These are phyloP conservation scores for Euptelea pleiosperma DNA, from an alignment of 164 flowering plant genomes.

Conservation along the genomic window DNA sequence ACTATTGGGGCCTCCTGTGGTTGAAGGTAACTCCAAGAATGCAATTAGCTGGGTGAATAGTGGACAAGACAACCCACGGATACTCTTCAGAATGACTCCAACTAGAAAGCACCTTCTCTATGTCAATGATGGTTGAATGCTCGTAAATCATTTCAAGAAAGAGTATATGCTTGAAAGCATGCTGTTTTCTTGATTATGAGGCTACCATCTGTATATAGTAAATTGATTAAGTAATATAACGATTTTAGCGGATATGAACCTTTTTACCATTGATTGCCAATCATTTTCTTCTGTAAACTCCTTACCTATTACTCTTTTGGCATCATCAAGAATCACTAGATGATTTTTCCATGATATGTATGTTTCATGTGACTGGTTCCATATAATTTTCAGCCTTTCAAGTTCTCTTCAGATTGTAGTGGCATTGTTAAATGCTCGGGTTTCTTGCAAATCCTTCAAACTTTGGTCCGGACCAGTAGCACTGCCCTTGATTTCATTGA, in stretches of 20 bases:
- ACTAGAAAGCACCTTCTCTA: neutral
- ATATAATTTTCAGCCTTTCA: constrained; percentile 10
- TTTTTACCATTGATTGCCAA: too few species aligned
- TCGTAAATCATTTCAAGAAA: neutral
- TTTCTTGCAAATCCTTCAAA: constrained; percentile 66
- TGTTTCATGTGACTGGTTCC: constrained; percentile 6
- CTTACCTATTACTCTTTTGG: neutral
- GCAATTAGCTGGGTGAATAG: too few species aligned
- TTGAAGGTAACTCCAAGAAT: too few species aligned
- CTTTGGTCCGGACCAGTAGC: constrained; percentile 56
- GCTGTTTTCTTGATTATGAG: neutral
- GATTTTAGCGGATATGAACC: too few species aligned
- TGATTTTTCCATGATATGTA: neutral
- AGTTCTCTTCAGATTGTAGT: constrained; percentile 51
- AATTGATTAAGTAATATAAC: too few species aligned
- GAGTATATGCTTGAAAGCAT: neutral
- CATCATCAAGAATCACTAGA: neutral
- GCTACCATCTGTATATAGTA: neutral
- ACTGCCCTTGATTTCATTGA: constrained; percentile 56
- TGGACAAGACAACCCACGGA: too few species aligned
- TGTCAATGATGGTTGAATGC: neutral
- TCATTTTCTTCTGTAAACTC: neutral
- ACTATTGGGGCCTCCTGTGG: too few species aligned
- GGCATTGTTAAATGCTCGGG: constrained; percentile 81
- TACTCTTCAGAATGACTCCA: neutral